Base-by-base conservation (phyloP, 345 rosid genomes). In the Physaria fendleri region DNA sequence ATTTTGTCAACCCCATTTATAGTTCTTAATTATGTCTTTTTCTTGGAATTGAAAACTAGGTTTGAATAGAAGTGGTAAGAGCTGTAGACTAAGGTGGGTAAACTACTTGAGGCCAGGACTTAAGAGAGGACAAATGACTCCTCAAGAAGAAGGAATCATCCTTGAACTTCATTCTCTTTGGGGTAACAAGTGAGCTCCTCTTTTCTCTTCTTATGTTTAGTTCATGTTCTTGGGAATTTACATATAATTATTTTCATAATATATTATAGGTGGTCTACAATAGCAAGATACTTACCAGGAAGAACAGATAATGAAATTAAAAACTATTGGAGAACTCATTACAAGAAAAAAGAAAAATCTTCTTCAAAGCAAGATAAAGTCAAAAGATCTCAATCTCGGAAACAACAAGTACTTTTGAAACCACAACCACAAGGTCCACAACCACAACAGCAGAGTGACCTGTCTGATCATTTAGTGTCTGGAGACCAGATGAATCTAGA, bases 221-320 rank as follows among this genome's bases (percentile, higher is more conserved):
- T 56, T 44, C 38, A 37, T 37, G 30, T 37, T 47, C 13, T 5
- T 20, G 11, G 6, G 4, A 23, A 47, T 29, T 47, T 37, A 47
- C 50, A 45, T 6, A 17, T n/a, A n/a, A n/a, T 45, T 14, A 11
- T 8, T 54, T 24, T 45, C n/a, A 7, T 5, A 49, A 33, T 0
- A 6, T 18, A 7, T 40, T 46, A 5, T 66, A 88, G 90, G 74
- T 92, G 98, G 96, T 86, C 98, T 4, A 86, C 96, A 22, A 88
- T 92, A 15, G 96, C 98, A 4, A 77, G 87, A 69, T 82, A 84
- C 71, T 80, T 92, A 62, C 96, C 98, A 0, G 96, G 96, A 28
- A 81, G 96, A 68, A 92, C 96, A 12, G 96, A 88, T 39, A 88
- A 88, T 61, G 95, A 92, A 68, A 92, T 88, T n/a, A 92, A 92